phyloP scores from a whole-genome alignment of 2,329 filamentous ascomycete genomes.

The Dryadomyces quercivorus region DNA sequence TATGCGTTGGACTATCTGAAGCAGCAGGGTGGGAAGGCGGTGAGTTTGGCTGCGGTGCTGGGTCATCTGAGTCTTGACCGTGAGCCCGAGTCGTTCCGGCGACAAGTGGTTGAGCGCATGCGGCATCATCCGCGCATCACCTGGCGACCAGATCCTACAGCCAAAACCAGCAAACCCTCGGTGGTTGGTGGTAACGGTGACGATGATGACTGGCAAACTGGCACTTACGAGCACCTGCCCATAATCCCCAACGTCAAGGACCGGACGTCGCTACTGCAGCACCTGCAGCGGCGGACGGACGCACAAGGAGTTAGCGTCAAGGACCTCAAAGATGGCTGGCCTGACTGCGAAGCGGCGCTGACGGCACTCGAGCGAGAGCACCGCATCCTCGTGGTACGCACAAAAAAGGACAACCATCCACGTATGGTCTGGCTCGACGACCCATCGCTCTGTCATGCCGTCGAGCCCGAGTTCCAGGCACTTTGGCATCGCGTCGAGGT shows the following conservation, averaged over 20 bases:
- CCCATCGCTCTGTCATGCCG: slow-evolving; percentile 57
- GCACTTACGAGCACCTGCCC: slow-evolving; percentile 74
- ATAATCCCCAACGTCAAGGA: slow-evolving; percentile 68
- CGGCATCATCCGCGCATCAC: slow-evolving; percentile 48
- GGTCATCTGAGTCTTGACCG: slow-evolving; percentile 64
- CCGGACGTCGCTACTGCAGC: slow-evolving; percentile 63
- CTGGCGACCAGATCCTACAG: slow-evolving; percentile 43
- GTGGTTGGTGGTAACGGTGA: background rate
- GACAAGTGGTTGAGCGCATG: slow-evolving; percentile 55
- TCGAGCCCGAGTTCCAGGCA: slow-evolving; percentile 71
- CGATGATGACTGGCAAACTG: slow-evolving; percentile 38
- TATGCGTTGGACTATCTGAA: slow-evolving; percentile 79
- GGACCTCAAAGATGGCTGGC: slow-evolving; percentile 94
- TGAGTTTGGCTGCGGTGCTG: slow-evolving; percentile 65
- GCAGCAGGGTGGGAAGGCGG: slow-evolving; percentile 54
- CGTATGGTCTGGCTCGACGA: slow-evolving; percentile 86
- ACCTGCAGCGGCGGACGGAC: slow-evolving; percentile 71
- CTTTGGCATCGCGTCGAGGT: slow-evolving; percentile 77
- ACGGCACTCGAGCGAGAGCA: slow-evolving; percentile 65
- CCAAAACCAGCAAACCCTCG: background rate
- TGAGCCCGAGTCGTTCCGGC: slow-evolving; percentile 47
- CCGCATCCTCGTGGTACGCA: slow-evolving; percentile 72
- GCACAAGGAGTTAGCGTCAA: slow-evolving; percentile 73
- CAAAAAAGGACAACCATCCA: slow-evolving; percentile 83
- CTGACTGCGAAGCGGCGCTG: slow-evolving; percentile 68